phyloP scores from a whole-genome alignment of 192 early-diverging fungal genomes.

The Coemansia nantahalensis region DNA sequence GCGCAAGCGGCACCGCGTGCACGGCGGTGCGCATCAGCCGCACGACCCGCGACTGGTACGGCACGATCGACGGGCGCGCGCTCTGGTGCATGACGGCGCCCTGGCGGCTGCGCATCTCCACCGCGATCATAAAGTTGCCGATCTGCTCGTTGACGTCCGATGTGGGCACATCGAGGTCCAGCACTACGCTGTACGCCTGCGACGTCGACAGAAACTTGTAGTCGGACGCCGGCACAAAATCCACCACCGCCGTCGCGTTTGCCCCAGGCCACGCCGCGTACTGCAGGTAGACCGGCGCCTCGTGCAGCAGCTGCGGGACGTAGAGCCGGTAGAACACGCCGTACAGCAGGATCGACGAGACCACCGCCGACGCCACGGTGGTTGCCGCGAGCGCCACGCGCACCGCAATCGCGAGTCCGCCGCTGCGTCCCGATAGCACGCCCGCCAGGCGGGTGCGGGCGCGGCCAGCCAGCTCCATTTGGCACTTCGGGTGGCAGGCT shows the following conservation, averaged over 20 bases:
- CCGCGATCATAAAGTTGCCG: constrained; percentile 67
- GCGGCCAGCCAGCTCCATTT: no score
- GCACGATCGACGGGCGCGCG: constrained; percentile 54
- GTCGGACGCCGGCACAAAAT: constrained; percentile 25
- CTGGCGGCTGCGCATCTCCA: constrained; percentile 50
- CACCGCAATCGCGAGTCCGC: constrained; percentile 12
- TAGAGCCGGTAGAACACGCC: constrained; percentile 60
- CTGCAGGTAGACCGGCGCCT: constrained; percentile 58
- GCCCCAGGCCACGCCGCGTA: constrained; percentile 16
- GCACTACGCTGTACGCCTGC: constrained; percentile 60
- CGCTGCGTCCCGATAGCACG: no score
- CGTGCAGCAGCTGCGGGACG: constrained; percentile 58
- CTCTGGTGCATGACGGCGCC: constrained; percentile 32
- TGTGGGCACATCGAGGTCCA: constrained; percentile 61
- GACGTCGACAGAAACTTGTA: constrained; percentile 47
- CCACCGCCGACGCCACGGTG: constrained; percentile 8
- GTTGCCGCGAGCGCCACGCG: constrained; percentile 17
- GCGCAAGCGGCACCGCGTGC: constrained; percentile 48
- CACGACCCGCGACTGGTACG: constrained; percentile 24
- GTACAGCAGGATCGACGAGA: constrained; percentile 50
- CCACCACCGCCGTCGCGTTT: constrained; percentile 24
- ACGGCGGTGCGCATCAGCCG: constrained; percentile 13
- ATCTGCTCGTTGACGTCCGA: constrained; percentile 58
- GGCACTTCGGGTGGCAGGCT: no score
- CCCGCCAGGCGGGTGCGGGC: no score